Evolutionary conservation across 1,139 yeast species (phyloP).

Genomic region (Blastobotrys proliferans): DNA sequence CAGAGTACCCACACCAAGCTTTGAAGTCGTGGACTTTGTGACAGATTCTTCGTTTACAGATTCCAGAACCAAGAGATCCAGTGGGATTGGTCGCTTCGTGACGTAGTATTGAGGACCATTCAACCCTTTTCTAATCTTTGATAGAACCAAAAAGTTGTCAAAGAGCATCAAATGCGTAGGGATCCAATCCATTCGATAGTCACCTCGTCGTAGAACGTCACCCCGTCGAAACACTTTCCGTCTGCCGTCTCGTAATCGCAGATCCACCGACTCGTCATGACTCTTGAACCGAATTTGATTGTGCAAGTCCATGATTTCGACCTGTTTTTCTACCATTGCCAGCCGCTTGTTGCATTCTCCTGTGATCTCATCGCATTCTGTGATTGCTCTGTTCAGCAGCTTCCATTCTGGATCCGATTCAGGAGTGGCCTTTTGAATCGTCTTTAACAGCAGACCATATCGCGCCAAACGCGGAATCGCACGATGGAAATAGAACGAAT

Average conservation of each 20-base stretch:
- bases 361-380: conserved; percentile 43
- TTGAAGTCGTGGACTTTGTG: conserved; percentile 29
- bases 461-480: conserved; percentile 73
- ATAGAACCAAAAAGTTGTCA: conserved; percentile 68
- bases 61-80: conserved; percentile 38
- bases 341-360: conserved; percentile 46
- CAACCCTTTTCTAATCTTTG: conserved; percentile 45
- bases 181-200: conserved; percentile 49
- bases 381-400: conserved; percentile 52
- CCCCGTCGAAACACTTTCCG: conserved; percentile 61
- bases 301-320: conserved; percentile 37
- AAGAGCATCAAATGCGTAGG: conserved; percentile 54
- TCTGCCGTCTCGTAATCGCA: conserved; percentile 53
- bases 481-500: conserved; percentile 64
- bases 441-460: conserved; percentile 60
- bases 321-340: conserved; percentile 39
- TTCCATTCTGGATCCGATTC: conserved; percentile 54
- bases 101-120: conserved; percentile 33
- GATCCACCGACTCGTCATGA: conserved; percentile 35
- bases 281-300: conserved; percentile 39
- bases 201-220: conserved; percentile 56
- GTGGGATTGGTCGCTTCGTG: conserved; percentile 38
- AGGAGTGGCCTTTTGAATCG: conserved; percentile 51
- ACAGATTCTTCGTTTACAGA: conserved; percentile 34
- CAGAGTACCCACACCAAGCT: conserved; percentile 30